Conservation (phyloP, 495 filamentous ascomycete genomes). For the Tuber melanosporum region DNA sequence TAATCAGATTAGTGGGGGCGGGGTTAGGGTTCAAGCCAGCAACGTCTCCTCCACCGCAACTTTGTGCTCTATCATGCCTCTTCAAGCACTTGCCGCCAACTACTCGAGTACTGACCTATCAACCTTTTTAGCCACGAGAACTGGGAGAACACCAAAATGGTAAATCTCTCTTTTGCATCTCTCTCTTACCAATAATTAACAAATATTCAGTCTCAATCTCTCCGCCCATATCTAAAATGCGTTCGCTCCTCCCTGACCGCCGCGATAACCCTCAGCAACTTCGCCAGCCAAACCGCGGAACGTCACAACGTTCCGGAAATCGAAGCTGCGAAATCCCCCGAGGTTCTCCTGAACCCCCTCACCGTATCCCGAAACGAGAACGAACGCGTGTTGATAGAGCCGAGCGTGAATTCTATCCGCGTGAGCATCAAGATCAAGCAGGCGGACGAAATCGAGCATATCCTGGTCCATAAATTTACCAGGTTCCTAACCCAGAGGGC, state of each 20-base stretch:
- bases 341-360: conserved; percentile 88
- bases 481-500: conserved; percentile 92
- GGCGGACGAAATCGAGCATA: conserved; percentile 97
- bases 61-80: background rate
- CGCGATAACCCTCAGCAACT: conserved; percentile 91
- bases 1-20: background rate
- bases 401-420: conserved; percentile 88
- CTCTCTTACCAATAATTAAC: conserved; percentile 6
- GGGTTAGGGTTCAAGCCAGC: background rate
- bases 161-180: conserved; percentile 7
- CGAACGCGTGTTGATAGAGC: conserved; percentile 87
- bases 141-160: background rate
- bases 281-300: conserved; percentile 92
- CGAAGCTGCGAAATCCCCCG: conserved; percentile 83
- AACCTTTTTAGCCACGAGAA: background rate
- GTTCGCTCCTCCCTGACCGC: conserved; percentile 90
- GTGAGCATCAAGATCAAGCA: conserved; percentile 98
- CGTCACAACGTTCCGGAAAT: conserved; percentile 97
- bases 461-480: conserved; percentile 95
- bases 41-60: background rate
- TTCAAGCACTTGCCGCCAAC: background rate
- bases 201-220: conserved; percentile 74
- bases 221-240: conserved; percentile 94
- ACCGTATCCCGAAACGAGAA: conserved; percentile 89
- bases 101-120: background rate